Percentiles rank a stretch among this genome's conserved stretches.
Evolutionary conservation across 78 protist species (phyloP).

Genomic region (Creolimax fragrantissima): DNA sequence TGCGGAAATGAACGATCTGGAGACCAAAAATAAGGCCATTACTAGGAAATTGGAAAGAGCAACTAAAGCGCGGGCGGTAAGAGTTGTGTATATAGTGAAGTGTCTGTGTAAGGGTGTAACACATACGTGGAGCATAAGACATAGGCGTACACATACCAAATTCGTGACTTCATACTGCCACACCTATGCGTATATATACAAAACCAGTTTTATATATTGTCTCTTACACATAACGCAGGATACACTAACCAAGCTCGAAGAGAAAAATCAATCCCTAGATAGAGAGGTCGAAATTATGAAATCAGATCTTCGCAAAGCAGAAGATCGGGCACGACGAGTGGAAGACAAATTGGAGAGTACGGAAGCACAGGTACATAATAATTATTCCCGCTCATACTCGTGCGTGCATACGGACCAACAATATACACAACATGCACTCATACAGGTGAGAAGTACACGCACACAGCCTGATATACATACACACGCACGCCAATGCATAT

Average conservation of each 20-base stretch:
- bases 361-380: neutral
- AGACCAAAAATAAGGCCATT: neutral
- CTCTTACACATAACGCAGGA: neutral
- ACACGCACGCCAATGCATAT: neutral
- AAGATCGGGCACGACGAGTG: neutral
- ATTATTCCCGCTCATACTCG: too few relatives aligned
- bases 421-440: too few relatives aligned
- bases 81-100: neutral
- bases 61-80: neutral
- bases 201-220: neutral
- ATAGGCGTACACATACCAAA: too few relatives aligned
- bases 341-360: neutral
- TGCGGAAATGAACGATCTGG: neutral
- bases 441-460: neutral
- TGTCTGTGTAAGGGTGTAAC: neutral
- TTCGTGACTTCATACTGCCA: neutral
- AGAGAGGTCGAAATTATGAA: neutral
- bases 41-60: neutral
- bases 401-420: too few relatives aligned
- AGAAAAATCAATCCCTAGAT: neutral
- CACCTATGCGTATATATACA: neutral
- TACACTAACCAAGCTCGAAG: neutral
- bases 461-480: neutral
- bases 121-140: too few relatives aligned
- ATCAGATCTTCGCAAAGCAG: neutral